phyloP scores from a whole-genome alignment of 1,139 yeast species.

The Zhuliangozyma blackwelliae region DNA sequence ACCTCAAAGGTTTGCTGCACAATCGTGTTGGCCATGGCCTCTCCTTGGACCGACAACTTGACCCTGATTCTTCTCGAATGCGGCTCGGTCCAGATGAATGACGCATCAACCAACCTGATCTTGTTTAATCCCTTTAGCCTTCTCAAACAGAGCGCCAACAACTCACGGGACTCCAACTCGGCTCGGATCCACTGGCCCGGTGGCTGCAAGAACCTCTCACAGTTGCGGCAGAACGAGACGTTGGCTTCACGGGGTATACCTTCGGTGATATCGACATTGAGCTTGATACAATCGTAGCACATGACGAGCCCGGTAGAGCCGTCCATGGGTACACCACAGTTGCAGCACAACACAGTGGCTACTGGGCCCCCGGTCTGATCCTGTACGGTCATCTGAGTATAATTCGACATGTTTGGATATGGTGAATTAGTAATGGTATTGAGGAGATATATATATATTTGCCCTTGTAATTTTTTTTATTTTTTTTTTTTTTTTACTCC shows the following conservation, averaged over 20 bases:
- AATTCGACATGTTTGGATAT: slow-evolving; percentile 40
- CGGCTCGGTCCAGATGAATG: slow-evolving; percentile 98
- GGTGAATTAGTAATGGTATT: neutral
- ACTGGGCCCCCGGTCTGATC: slow-evolving; percentile 24
- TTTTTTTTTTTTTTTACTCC: neutral
- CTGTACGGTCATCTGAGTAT: slow-evolving; percentile 35
- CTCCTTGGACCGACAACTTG: slow-evolving; percentile 93
- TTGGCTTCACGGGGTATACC: slow-evolving; percentile 96
- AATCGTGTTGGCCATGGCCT: slow-evolving; percentile 87
- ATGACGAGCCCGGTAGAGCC: slow-evolving; percentile 90
- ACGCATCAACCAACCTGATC: slow-evolving; percentile 87
- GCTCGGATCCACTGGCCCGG: slow-evolving; percentile 93
- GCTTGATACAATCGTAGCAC: slow-evolving; percentile 96
- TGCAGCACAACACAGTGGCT: slow-evolving; percentile 93
- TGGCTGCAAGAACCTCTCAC: slow-evolving; percentile 94
- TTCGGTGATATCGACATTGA: slow-evolving; percentile 90
- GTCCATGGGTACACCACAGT: slow-evolving; percentile 98
- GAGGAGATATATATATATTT: neutral
- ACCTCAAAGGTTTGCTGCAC: slow-evolving; percentile 95
- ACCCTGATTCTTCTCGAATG: slow-evolving; percentile 93
- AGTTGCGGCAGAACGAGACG: slow-evolving; percentile 90
- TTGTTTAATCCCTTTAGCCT: slow-evolving; percentile 84
- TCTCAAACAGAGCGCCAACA: slow-evolving; percentile 84
- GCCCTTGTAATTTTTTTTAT: neutral
- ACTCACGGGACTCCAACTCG: slow-evolving; percentile 86